phyloP scores from a whole-genome alignment of 192 early-diverging fungal genomes.

The Mortierella hygrophila region DNA sequence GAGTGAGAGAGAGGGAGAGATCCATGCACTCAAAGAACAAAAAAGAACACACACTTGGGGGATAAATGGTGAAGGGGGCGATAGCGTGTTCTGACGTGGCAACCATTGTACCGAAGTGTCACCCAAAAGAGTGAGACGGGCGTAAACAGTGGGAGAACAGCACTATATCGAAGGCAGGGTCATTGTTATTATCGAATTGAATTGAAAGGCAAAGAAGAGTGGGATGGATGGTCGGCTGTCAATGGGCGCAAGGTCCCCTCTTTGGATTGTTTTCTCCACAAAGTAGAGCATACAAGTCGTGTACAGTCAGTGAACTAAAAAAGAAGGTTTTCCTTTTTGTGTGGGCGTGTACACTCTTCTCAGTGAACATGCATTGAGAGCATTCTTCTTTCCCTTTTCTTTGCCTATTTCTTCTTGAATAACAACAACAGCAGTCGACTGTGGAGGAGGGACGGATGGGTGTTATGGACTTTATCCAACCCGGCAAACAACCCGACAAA shows the following conservation, averaged over 20 bases:
- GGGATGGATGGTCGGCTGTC: neutral
- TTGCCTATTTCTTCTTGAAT: no score
- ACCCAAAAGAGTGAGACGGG: neutral
- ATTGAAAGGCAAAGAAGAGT: neutral
- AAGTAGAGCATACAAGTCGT: slow-evolving; percentile 4
- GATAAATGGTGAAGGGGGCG: neutral
- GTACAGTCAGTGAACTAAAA: neutral
- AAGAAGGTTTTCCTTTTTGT: neutral
- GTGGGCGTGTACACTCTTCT: neutral
- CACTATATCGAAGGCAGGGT: neutral
- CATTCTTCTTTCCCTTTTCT: neutral
- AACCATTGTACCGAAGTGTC: neutral
- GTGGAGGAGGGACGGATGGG: neutral
- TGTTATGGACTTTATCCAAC: no score
- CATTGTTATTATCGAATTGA: no score
- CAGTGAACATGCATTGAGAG: neutral
- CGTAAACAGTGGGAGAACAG: neutral
- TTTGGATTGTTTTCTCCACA: neutral
- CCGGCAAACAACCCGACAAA: neutral
- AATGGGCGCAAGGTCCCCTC: neutral
- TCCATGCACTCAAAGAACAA: neutral
- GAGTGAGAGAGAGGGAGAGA: neutral
- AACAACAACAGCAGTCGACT: neutral
- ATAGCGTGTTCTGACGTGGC: slow-evolving; percentile 31
- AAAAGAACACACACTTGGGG: neutral